Evolutionary conservation across 768 basidiomycete species (phyloP), one percentile per base, ranked within the genome.

Genomic region (Antrodiella citrinella): DNA sequence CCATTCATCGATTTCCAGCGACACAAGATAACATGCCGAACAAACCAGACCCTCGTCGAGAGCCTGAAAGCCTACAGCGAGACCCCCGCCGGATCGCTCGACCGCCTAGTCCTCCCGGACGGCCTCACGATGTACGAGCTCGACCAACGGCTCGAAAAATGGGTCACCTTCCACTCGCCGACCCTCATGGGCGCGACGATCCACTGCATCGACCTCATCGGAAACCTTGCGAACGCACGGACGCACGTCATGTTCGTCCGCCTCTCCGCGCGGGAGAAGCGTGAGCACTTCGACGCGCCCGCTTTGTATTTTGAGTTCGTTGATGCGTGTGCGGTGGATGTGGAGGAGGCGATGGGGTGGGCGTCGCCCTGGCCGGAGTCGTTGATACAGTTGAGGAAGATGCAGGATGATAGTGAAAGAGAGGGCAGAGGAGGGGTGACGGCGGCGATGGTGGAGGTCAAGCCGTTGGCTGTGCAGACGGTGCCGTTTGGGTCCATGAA

Each of bases 401-500:
- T 67, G 50, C 51, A 60, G 24, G 57, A 58, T 38, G 65, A 67
- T 25, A 54, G 54, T 40, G 65, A 66, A 51, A 38, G 46, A 2
- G 50, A 51, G 51, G 47, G 54, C 22, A 53, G 52, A 22, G 65
- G 65, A 1, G 47, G 57, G 4, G 53, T 66, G 4, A 58, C 64
- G 10, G 64, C 61, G 52, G 53, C 45, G 46, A 57, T 61, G 54
- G 41, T 67, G n/a, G 62, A 64, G 51, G 67, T 62, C 50, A 50
- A 52, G 15, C 65, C 62, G 13, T 55, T 69, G 4, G 57, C 58
- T 3, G 60, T 66, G 54, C 65, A 65, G 47, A 60, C 64, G 11
- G 60, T 67, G 13, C 67, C 65, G n/a, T 65, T 66, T 49, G 66
- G 64, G n/a, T 62, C 61, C 15, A 48, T 68, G 52, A 54, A 43